Evolutionary conservation across 257 asterid genomes (phyloP).

Genomic region (Prunella vulgaris): DNA sequence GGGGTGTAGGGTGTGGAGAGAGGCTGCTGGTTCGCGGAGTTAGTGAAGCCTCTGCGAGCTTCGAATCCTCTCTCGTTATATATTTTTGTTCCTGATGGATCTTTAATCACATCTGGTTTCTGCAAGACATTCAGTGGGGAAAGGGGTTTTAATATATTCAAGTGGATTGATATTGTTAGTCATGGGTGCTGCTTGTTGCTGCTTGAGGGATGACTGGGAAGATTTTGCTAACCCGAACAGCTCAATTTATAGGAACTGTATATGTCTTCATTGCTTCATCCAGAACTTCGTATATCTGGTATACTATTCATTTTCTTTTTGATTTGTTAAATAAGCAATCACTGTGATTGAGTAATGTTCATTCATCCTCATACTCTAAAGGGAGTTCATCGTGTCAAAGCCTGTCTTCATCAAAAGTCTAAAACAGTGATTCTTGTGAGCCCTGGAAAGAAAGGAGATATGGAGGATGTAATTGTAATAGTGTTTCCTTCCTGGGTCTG

Average conservation of each 20-base stretch:
- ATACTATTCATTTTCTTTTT: constrained; percentile 4
- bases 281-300: constrained; percentile 70
- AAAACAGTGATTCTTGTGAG: background rate
- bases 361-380: background rate
- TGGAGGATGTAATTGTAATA: background rate
- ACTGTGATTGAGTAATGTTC: background rate
- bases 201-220: constrained; percentile 72
- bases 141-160: constrained; percentile 14
- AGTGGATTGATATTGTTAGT: constrained; percentile 20
- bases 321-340: background rate
- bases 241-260: constrained; percentile 62
- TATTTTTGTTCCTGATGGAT: constrained; percentile 7
- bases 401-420: background rate
- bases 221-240: constrained; percentile 67
- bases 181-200: constrained; percentile 94
- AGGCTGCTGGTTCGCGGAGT: constrained; percentile 52
- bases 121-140: constrained; percentile 18
- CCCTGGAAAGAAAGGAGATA: background rate
- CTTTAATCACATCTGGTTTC: constrained; percentile 13
- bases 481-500: too few relatives aligned
- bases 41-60: constrained; percentile 38
- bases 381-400: background rate
- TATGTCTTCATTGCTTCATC: constrained; percentile 69
- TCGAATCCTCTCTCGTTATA: constrained; percentile 40
- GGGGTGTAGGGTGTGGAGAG: constrained; percentile 27